Evolutionary conservation across 2,329 filamentous ascomycete genomes (phyloP).

Genomic region (Colletotrichum sp.): DNA sequence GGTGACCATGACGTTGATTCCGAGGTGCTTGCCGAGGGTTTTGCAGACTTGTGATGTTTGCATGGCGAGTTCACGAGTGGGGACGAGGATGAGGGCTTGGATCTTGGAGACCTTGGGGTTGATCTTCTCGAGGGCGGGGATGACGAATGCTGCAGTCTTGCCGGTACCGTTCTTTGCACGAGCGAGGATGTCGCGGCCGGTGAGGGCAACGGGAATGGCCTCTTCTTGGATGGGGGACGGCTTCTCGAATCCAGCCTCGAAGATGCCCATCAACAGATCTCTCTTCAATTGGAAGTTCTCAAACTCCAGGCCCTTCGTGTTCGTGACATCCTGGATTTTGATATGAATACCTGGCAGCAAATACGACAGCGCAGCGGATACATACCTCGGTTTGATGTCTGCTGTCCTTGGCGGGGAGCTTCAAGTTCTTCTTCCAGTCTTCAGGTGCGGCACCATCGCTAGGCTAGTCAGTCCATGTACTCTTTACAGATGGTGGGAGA

Average conservation of each 20-base stretch:
- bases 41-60: conserved; percentile 99
- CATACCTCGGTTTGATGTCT: conserved; percentile 81
- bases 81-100: conserved; percentile 94
- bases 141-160: conserved; percentile 98
- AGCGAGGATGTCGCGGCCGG: conserved; percentile 92
- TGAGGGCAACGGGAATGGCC: conserved; percentile 94
- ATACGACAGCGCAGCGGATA: not conserved
- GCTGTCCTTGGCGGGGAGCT: conserved; percentile 74
- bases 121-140: conserved; percentile 92
- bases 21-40: conserved; percentile 94
- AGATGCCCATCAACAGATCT: conserved; percentile 97
- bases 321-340: conserved; percentile 82
- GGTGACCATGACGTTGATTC: conserved; percentile 98
- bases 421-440: conserved; percentile 78
- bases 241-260: conserved; percentile 98
- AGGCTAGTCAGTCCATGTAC: conserved; percentile 36
- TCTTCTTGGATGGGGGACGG: conserved; percentile 99
- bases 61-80: conserved; percentile 94
- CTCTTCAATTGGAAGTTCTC: conserved; percentile 96
- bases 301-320: conserved; percentile 96
- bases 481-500: not conserved
- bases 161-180: conserved; percentile 98
- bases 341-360: not conserved
- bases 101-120: conserved; percentile 97
- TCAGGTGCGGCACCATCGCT: conserved; percentile 57